Percentiles rank a stretch among this genome's conserved stretches.
phyloP scores from a whole-genome alignment of 306 rosid genomes.

The Vachellia collinsii region DNA sequence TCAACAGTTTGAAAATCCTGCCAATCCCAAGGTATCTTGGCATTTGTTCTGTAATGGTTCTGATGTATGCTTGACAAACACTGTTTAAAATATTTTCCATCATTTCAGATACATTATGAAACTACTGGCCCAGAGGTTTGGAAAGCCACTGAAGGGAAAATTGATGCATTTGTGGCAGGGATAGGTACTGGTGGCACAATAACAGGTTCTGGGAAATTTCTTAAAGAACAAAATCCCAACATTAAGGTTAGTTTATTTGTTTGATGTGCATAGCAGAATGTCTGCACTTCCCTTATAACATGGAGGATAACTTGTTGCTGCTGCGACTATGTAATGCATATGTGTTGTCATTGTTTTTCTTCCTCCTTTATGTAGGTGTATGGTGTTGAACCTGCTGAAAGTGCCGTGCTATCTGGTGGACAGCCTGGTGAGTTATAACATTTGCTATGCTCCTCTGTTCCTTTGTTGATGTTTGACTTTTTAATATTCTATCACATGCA shows the following conservation, averaged over 20 bases:
- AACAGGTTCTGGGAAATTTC: slow-evolving; percentile 81
- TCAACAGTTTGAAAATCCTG: slow-evolving; percentile 86
- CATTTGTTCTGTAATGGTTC: slow-evolving; percentile 15
- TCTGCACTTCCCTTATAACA: slow-evolving; percentile 8
- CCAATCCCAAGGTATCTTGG: slow-evolving; percentile 76
- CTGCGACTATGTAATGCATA: slow-evolving; percentile 20
- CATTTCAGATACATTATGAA: slow-evolving; percentile 72
- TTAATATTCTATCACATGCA: not conserved
- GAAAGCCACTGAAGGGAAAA: slow-evolving; percentile 69
- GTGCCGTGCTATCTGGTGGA: slow-evolving; percentile 83
- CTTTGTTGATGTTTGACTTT: not conserved
- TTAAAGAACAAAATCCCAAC: slow-evolving; percentile 73
- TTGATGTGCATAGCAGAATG: not conserved
- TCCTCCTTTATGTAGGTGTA: slow-evolving; percentile 50
- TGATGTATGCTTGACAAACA: slow-evolving; percentile 22
- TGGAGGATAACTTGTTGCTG: not conserved
- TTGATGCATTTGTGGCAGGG: slow-evolving; percentile 75
- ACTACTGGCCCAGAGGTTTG: slow-evolving; percentile 92
- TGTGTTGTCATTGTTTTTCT: slow-evolving; percentile 23
- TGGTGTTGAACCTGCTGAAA: slow-evolving; percentile 84
- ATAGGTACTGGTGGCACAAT: slow-evolving; percentile 86
- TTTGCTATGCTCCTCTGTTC: not conserved
- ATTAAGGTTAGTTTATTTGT: slow-evolving; percentile 54
- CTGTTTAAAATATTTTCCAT: slow-evolving; percentile 13
- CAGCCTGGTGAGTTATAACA: slow-evolving; percentile 64